Conservation (phyloP, 2,329 filamentous ascomycete genomes). For the Harringtonia lauricola region DNA sequence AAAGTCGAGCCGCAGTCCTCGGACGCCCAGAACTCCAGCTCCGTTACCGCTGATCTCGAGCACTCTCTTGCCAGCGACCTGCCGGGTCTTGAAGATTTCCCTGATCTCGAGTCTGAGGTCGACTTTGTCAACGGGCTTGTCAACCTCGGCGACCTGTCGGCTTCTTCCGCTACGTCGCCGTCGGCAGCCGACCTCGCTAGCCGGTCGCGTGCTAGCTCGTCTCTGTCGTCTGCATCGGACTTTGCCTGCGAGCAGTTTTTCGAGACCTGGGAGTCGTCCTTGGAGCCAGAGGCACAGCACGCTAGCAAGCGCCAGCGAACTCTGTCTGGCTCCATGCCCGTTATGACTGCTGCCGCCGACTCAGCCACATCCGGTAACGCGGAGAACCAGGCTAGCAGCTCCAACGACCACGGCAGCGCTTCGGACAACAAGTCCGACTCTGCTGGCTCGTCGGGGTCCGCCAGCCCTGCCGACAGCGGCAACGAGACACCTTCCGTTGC, state of each 20-base stretch:
- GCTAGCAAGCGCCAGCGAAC: conserved; percentile 49
- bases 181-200: conserved; percentile 18
- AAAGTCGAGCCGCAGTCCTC: conserved; percentile 39
- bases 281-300: conserved; percentile 41
- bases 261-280: conserved; percentile 52
- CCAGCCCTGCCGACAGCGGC: conserved; percentile 21
- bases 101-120: conserved; percentile 84
- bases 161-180: conserved; percentile 27
- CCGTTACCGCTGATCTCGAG: conserved; percentile 41
- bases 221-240: conserved; percentile 63
- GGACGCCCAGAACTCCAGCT: neutral
- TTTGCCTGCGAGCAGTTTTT: conserved; percentile 50
- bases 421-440: conserved; percentile 10
- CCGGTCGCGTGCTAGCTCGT: conserved; percentile 59
- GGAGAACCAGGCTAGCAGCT: conserved; percentile 20
- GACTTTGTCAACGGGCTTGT: conserved; percentile 69
- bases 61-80: conserved; percentile 44
- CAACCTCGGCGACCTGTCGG: conserved; percentile 41
- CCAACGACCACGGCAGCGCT: neutral
- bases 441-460: conserved; percentile 22
- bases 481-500: conserved; percentile 25
- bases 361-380: conserved; percentile 19
- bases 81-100: conserved; percentile 72
- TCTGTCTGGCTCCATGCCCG: conserved; percentile 16
- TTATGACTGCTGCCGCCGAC: conserved; percentile 28